Evolutionary conservation across 2,329 filamentous ascomycete species (phyloP), one percentile per base, ranked within the genome.

Genomic region (Daldinia sp.): DNA sequence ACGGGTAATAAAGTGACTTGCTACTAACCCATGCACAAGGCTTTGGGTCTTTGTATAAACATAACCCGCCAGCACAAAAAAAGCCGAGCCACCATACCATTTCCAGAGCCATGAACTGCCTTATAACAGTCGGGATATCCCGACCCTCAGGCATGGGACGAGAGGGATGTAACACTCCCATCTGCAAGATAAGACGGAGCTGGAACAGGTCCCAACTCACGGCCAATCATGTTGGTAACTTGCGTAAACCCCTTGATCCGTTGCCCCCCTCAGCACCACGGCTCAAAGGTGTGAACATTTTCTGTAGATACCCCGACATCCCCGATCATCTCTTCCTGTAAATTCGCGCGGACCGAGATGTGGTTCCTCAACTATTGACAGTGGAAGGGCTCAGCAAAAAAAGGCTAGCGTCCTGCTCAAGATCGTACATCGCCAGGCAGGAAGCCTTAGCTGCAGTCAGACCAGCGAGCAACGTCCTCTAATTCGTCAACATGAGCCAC

Each of bases 391-490:
- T 30, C 2, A 18, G 30, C 7, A 51, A 51, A 51, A 51, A 15
- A 18, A 18, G 46, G n/a, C 2, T 51, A 51, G 26, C 46, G 46
- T 20, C 46, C 4, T 51, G n/a, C 26, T 18, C n/a, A 15, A 1
- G 15, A 33, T 26, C 26, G 26, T 9, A 15, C 12, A 10, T 13
- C 7, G 30, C 51, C 33, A 48, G 18, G 39, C 71, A 71, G 70
- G 63, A 71, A 30, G 61, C 68, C 0, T 39, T 71, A 5, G 63
- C 63, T 48, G 70, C 53, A 20, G 60, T 70, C 30, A 65, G 68
- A 1, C n/a, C 68, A 6, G 65, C 56, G 2, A 65, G 62, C 20
- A 72, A 70, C 42, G 42, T 69, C 39, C 15, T 72, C 20, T 60
- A 65, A 35, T 71, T 72, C 35, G 44, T 71, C 20, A 59, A 63